These are phyloP conservation scores for Bryoerythrophyllum caledonicum DNA, from an alignment of 225 moss, liverwort and hornwort genomes.

Conservation along the genomic window DNA sequence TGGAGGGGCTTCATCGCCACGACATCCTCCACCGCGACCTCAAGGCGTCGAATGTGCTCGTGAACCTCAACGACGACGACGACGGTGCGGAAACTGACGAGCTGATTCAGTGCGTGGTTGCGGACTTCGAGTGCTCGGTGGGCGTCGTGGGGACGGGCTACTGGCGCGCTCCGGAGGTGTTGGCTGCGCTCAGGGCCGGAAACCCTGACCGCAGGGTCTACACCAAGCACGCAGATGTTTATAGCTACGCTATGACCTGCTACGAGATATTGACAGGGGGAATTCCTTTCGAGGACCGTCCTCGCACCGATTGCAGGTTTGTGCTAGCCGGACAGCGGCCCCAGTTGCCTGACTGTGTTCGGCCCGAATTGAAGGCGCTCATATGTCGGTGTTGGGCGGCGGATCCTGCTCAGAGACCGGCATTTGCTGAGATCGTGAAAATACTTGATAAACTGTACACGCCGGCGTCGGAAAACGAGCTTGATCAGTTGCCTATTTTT, in stretches of 20 bases:
- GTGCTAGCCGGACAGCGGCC: constrained; percentile 19
- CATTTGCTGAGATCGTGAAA: constrained; percentile 20
- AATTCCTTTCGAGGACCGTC: constrained; percentile 11
- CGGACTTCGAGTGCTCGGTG: constrained; percentile 31
- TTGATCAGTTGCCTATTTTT: background rate
- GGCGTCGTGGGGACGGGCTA: constrained; percentile 20
- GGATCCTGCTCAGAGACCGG: constrained; percentile 20
- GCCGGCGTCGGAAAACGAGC: constrained; percentile 5
- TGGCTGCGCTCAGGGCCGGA: background rate
- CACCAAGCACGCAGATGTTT: constrained; percentile 32
- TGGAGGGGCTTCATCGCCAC: constrained; percentile 24
- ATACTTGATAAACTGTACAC: background rate
- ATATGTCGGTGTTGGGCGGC: constrained; percentile 13
- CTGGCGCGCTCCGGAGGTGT: constrained; percentile 30
- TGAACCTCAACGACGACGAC: constrained; percentile 12
- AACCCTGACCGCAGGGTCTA: background rate
- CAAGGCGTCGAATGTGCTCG: constrained; percentile 26
- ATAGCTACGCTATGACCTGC: constrained; percentile 41
- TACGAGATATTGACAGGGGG: constrained; percentile 28
- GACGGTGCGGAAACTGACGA: constrained; percentile 9
- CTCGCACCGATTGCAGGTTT: background rate
- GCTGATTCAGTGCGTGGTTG: constrained; percentile 20
- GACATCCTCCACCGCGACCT: constrained; percentile 26
- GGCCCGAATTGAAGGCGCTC: constrained; percentile 3
- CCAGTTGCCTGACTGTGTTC: background rate